phyloP scores from a whole-genome alignment of 2,329 filamentous ascomycete species.

The Pseudogymnoascus sp. region DNA sequence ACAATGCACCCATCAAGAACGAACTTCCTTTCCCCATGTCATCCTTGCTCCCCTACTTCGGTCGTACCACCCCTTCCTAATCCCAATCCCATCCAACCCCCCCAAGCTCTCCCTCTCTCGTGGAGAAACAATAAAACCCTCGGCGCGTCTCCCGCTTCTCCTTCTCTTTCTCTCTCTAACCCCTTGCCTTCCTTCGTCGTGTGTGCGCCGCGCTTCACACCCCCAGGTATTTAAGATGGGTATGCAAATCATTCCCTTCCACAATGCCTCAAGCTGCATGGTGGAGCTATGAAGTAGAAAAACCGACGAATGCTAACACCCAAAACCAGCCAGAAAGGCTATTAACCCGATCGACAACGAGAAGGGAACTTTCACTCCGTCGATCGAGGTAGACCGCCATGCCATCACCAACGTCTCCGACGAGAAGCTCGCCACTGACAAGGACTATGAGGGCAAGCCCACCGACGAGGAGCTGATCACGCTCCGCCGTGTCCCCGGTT shows the following conservation, averaged over 20 bases:
- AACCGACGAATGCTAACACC: too few relatives aligned
- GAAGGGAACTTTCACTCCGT: constrained; percentile 11
- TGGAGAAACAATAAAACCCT: constrained; percentile 3
- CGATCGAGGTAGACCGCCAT: constrained; percentile 10
- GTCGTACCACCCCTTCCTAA: too few relatives aligned
- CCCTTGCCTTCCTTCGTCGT: neutral
- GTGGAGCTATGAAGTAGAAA: too few relatives aligned
- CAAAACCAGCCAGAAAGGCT: neutral
- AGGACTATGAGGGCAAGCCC: constrained; percentile 29
- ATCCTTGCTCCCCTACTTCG: too few relatives aligned
- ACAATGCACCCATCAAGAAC: too few relatives aligned
- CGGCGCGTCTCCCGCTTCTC: neutral
- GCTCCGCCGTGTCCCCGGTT: constrained; percentile 56
- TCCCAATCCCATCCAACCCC: too few relatives aligned
- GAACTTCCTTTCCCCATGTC: too few relatives aligned
- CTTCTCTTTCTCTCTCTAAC: neutral
- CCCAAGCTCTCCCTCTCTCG: neutral
- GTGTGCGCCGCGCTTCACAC: constrained; percentile 7
- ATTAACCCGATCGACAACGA: too few relatives aligned
- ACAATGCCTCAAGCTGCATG: too few relatives aligned
- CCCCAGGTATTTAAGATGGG: constrained; percentile 5
- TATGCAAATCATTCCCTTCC: too few relatives aligned
- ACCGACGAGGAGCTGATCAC: constrained; percentile 56
- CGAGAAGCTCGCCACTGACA: constrained; percentile 17
- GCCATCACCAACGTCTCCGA: constrained; percentile 15